phyloP scores from a whole-genome alignment of 805 yeast species.

The Candida insectalens region DNA sequence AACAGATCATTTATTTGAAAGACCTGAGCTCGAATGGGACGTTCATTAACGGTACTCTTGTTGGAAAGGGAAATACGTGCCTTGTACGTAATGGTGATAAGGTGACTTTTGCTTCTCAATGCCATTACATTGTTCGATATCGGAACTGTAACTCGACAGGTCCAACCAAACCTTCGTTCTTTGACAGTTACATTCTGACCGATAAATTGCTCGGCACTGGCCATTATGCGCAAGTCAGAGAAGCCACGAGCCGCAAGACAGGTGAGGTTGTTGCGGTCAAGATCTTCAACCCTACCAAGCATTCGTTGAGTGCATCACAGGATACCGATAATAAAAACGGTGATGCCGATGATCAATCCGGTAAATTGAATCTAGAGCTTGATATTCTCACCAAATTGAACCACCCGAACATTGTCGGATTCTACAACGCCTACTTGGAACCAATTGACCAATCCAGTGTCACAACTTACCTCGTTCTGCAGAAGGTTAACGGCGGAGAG shows the following conservation, averaged over 20 bases:
- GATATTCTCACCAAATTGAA: conserved; percentile 52
- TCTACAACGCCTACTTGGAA: conserved; percentile 46
- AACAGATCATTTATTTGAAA: conserved; percentile 34
- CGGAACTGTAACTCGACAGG: conserved; percentile 10
- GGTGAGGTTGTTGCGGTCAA: conserved; percentile 66
- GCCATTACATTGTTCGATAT: conserved; percentile 23
- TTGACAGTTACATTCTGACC: conserved; percentile 40
- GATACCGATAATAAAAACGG: conserved; percentile 15
- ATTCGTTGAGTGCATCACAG: background rate
- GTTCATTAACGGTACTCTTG: conserved; percentile 45
- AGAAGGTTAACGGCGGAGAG: conserved; percentile 69
- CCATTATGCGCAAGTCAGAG: conserved; percentile 75
- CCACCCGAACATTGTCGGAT: conserved; percentile 63
- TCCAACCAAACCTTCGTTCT: conserved; percentile 34
- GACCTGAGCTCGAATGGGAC: conserved; percentile 63
- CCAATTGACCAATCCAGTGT: conserved; percentile 36
- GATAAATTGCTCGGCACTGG: conserved; percentile 65
- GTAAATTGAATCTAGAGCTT: conserved; percentile 51
- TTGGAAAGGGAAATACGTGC: conserved; percentile 38
- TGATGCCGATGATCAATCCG: conserved; percentile 10
- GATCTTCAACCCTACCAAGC: conserved; percentile 40
- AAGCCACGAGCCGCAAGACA: conserved; percentile 46
- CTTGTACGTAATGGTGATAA: conserved; percentile 57
- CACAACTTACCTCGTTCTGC: conserved; percentile 56
- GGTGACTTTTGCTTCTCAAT: conserved; percentile 36